Conservation (phyloP, 495 filamentous ascomycete genomes). For the Annulohypoxylon maeteangense region DNA sequence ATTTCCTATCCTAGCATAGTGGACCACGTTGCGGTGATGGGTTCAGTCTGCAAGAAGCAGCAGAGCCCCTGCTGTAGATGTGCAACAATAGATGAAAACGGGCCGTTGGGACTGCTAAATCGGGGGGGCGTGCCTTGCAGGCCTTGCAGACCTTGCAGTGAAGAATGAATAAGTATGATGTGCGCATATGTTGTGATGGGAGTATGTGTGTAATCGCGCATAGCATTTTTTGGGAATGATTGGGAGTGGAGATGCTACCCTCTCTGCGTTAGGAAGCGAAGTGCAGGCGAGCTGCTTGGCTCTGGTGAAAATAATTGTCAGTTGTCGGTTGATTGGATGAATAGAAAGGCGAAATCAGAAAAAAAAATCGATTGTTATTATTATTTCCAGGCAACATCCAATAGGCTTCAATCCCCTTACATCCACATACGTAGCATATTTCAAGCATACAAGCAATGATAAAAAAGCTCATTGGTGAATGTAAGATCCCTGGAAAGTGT, state of each 20-base stretch:
- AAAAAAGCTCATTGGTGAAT: background rate
- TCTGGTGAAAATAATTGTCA: background rate
- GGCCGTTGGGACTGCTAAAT: constrained; percentile 32
- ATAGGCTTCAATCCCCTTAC: constrained; percentile 15
- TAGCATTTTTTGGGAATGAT: constrained; percentile 4
- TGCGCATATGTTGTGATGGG: constrained; percentile 3
- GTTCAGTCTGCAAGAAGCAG: constrained; percentile 17
- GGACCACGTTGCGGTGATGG: constrained; percentile 16
- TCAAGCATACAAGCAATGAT: background rate
- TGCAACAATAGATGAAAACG: constrained; percentile 14
- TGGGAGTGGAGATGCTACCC: background rate
- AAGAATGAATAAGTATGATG: constrained; percentile 8
- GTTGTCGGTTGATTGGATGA: background rate
- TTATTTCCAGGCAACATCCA: background rate
- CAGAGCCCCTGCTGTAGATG: constrained; percentile 21
- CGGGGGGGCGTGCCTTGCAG: constrained; percentile 12
- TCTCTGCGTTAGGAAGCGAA: background rate
- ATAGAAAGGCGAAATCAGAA: constrained; percentile 1
- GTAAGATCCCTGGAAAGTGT: background rate
- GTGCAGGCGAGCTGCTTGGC: background rate
- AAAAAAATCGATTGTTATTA: constrained; percentile 14
- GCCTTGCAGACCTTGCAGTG: constrained; percentile 11
- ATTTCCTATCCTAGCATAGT: constrained; percentile 35
- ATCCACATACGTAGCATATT: background rate
- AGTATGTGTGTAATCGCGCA: constrained; percentile 20